phyloP scores from a whole-genome alignment of 208 protist species.

The Perkinsela sp. region DNA sequence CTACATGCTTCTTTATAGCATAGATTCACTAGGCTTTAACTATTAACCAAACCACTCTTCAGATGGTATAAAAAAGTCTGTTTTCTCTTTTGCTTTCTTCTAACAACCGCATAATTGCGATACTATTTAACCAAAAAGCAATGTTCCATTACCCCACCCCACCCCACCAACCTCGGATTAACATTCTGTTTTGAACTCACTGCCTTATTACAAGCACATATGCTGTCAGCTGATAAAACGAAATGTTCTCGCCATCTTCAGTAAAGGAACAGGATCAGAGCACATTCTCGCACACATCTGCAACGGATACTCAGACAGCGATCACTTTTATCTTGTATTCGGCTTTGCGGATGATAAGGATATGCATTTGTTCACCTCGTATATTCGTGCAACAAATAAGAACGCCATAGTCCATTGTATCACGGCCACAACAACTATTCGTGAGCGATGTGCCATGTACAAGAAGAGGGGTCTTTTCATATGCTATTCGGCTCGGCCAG shows the following conservation, averaged over 20 bases:
- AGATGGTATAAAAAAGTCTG: too few relatives aligned
- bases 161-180: too few relatives aligned
- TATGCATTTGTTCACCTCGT: background rate
- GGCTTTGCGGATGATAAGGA: background rate
- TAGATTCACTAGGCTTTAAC: too few relatives aligned
- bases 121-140: too few relatives aligned
- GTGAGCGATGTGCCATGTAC: background rate
- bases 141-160: too few relatives aligned
- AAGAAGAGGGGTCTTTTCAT: background rate
- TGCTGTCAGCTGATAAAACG: background rate
- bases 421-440: background rate
- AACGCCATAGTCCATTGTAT: background rate
- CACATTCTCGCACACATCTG: background rate
- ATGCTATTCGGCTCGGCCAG: background rate
- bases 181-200: background rate
- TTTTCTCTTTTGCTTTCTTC: too few relatives aligned
- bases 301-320: background rate
- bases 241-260: background rate
- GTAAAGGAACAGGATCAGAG: background rate
- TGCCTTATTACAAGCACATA: background rate
- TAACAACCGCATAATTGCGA: too few relatives aligned
- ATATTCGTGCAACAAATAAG: background rate
- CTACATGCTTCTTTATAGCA: too few relatives aligned
- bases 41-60: too few relatives aligned
- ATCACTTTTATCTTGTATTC: background rate